Conservation (phyloP, 2,329 filamentous ascomycete species). For the Clarireedia monteithiana region DNA sequence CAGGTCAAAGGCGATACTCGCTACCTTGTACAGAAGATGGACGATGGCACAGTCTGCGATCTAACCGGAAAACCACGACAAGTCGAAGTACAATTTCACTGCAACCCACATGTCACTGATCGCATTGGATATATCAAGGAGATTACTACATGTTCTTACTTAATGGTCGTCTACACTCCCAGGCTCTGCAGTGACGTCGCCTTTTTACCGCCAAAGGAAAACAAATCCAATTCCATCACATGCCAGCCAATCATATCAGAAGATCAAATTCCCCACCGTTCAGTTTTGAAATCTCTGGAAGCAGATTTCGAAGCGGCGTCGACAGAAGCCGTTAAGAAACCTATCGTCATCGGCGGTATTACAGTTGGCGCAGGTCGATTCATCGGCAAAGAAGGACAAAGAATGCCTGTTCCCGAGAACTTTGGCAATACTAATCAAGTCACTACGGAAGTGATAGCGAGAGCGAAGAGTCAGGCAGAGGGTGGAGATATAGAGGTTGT, state of each 20-base stretch:
- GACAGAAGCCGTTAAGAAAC: slow-evolving; percentile 32
- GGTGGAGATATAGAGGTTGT: slow-evolving; percentile 33
- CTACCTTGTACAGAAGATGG: slow-evolving; percentile 61
- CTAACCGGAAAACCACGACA: slow-evolving; percentile 59
- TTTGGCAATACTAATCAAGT: slow-evolving; percentile 51
- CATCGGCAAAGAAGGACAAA: slow-evolving; percentile 23
- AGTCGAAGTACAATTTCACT: slow-evolving; percentile 56
- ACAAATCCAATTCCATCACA: slow-evolving; percentile 52
- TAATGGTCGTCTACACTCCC: slow-evolving; percentile 68
- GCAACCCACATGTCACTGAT: slow-evolving; percentile 55
- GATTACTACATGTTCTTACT: slow-evolving; percentile 60
- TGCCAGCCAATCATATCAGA: slow-evolving; percentile 53
- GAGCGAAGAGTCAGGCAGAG: slow-evolving; percentile 23
- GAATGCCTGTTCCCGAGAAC: slow-evolving; percentile 30
- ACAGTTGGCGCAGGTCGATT: slow-evolving; percentile 26
- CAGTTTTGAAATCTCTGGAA: slow-evolving; percentile 33
- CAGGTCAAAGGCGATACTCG: slow-evolving; percentile 59
- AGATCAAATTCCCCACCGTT: slow-evolving; percentile 21
- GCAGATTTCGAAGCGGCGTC: slow-evolving; percentile 13
- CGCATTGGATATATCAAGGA: slow-evolving; percentile 69
- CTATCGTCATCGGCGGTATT: slow-evolving; percentile 25
- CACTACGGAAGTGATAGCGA: slow-evolving; percentile 19
- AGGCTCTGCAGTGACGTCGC: slow-evolving; percentile 69
- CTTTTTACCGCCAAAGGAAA: slow-evolving; percentile 59
- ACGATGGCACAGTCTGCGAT: slow-evolving; percentile 61